These are phyloP conservation scores for Coelastrella sp. DNA, from an alignment of 139 green algal species.

Conservation along the genomic window DNA sequence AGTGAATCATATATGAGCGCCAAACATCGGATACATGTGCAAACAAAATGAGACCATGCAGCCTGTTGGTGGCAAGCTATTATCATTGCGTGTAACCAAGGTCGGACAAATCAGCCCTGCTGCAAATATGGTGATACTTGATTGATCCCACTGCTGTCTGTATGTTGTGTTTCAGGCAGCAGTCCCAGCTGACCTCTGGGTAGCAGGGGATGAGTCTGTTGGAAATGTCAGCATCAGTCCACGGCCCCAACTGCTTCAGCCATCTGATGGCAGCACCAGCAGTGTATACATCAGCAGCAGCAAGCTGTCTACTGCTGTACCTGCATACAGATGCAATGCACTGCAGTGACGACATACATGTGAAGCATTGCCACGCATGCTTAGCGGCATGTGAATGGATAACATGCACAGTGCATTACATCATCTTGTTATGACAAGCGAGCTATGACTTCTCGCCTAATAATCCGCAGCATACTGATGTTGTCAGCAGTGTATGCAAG, in stretches of 20 bases:
- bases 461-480: not conserved
- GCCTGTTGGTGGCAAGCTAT: no score
- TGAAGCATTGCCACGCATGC: no score
- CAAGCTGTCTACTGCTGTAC: slow-evolving; percentile 16
- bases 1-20: no score
- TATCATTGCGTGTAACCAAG: no score
- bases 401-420: not conserved
- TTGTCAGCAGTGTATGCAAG: not conserved
- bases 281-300: slow-evolving; percentile 28
- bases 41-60: no score
- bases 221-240: slow-evolving; percentile 21
- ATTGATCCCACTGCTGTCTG: not conserved
- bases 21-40: no score
- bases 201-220: slow-evolving; percentile 44
- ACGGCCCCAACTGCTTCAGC: slow-evolving; percentile 42
- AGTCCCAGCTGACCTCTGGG: not conserved
- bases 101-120: no score
- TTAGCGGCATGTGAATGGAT: not conserved
- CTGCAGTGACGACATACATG: no score
- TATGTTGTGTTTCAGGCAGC: not conserved
- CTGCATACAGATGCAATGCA: slow-evolving; percentile 14
- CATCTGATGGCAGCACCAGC: slow-evolving; percentile 31
- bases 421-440: not conserved
- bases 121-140: no score
- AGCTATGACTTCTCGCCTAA: not conserved